Base-by-base conservation (phyloP, 116 monocot genomes). In the Trichopus zeylanicus region DNA sequence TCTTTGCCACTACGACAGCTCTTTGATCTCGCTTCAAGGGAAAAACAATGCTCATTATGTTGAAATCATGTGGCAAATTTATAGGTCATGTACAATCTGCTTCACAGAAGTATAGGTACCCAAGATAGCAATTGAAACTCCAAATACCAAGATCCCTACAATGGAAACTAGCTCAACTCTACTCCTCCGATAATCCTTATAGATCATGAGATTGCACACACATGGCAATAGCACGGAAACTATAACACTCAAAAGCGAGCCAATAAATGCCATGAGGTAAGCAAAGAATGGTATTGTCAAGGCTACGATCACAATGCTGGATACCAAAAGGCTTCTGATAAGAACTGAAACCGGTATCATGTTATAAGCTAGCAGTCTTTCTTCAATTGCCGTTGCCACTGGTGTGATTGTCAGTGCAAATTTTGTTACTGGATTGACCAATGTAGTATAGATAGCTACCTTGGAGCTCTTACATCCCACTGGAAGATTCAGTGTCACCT, bases 401-500 rank as follows among this genome's bases (percentile, higher is more conserved):
- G 93, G 93, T 6, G 55, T 64, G 1, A 89, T 23, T 51, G 74
- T 39, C 31, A 89, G 59, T 0, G 93, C 85, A 22, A 68, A 94
- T 54, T 83, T 94, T 6, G 85, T 64, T 33, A 89, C 42, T 5
- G 93, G 89, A 51, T 73, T 94, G 64, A 94, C 71, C 27, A 93
- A 26, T 28, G 82, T 80, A 3, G 84, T 93, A 68, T 76, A 82
- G 34, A 93, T 88, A 25, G 82, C 85, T 9, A 88, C 54, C 59
- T 82, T 77, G 1, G 93, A 70, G 66, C 70, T 73, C 1, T 82
- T 0, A 20, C 73, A 73, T 3, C 69, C 68, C 0, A 57, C 61
- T 0, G 93, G 85, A 22, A 93, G 85, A 37, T 85, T 93, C 25
- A 93, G 28, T 1, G 93, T 93, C 37, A 93, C 68, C 20, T 93